These are phyloP conservation scores for Boehmeria nivea DNA, from an alignment of 306 rosid species.

Conservation along the genomic window DNA sequence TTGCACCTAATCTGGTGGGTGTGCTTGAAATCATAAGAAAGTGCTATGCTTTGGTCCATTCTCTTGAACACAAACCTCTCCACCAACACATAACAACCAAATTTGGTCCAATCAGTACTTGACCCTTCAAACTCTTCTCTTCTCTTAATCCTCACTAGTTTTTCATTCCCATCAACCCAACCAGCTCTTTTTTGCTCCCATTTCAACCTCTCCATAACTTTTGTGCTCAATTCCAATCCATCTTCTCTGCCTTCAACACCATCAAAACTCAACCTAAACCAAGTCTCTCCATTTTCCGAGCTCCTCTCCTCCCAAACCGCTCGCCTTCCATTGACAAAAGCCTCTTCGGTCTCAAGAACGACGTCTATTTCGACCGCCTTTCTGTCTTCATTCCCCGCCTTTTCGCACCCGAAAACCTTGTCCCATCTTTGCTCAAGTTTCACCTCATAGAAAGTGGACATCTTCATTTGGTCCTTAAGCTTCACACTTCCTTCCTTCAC, in stretches of 20 bases:
- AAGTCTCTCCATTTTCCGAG: slow-evolving; percentile 20
- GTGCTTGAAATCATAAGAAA: slow-evolving; percentile 39
- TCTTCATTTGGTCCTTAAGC: no score
- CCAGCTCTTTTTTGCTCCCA: no score
- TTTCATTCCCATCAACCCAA: slow-evolving; percentile 29
- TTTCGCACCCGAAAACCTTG: slow-evolving; percentile 30
- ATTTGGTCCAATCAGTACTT: background rate
- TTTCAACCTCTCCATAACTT: slow-evolving; percentile 51
- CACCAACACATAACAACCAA: slow-evolving; percentile 14
- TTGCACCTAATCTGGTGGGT: slow-evolving; percentile 33
- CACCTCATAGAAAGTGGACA: slow-evolving; percentile 50
- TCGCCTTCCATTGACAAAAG: slow-evolving; percentile 27
- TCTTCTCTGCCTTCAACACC: slow-evolving; percentile 12
- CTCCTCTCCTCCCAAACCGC: slow-evolving; percentile 22
- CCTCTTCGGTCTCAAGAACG: slow-evolving; percentile 37
- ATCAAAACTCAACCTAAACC: slow-evolving; percentile 44
- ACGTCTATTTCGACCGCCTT: no score
- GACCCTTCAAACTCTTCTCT: slow-evolving; percentile 43
- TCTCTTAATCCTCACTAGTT: slow-evolving; percentile 31
- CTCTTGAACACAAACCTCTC: slow-evolving; percentile 26
- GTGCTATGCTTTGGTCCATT: slow-evolving; percentile 37
- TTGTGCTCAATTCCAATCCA: slow-evolving; percentile 38
- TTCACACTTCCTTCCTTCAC: slow-evolving; percentile 54
- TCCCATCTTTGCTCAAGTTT: slow-evolving; percentile 68
- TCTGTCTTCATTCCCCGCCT: background rate